A percentile compares a stretch with the other conserved stretches of the same genome.
Evolutionary conservation across 208 protist species (phyloP).

Genomic region (Novymonas esmeraldas): DNA sequence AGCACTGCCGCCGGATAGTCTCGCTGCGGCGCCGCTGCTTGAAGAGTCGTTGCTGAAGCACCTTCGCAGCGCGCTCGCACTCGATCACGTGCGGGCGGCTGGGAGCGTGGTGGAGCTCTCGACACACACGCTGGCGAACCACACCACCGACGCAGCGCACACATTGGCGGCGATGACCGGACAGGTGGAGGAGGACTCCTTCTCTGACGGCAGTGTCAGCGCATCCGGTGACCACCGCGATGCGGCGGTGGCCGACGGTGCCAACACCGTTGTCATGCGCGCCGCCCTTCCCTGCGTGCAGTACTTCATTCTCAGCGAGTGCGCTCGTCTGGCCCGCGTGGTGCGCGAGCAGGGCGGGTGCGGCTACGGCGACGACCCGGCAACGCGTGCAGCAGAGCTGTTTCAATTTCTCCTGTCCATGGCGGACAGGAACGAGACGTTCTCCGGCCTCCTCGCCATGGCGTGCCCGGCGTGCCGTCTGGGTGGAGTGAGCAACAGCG

Average conservation of each 20-base stretch:
- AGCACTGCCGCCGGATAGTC: background rate
- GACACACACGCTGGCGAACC: background rate
- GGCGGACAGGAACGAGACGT: background rate
- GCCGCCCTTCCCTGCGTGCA: constrained; percentile 33
- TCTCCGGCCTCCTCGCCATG: constrained; percentile 27
- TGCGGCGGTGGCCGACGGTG: background rate
- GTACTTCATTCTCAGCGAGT: constrained; percentile 42
- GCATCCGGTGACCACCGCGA: too few species aligned
- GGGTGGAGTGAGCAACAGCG: constrained; percentile 7
- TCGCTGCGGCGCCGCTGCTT: background rate
- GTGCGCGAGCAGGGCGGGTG: constrained; percentile 22
- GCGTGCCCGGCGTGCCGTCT: constrained; percentile 43
- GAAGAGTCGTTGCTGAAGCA: constrained; percentile 16
- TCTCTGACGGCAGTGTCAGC: background rate
- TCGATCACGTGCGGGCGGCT: background rate
- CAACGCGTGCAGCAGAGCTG: constrained; percentile 17
- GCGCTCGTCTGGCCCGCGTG: constrained; percentile 30
- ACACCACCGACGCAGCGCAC: background rate
- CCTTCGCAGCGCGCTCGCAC: constrained; percentile 9
- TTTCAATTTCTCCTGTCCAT: constrained; percentile 27
- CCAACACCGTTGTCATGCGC: background rate
- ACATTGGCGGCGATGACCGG: background rate
- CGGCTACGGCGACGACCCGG: constrained; percentile 15
- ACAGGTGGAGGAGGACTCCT: background rate
- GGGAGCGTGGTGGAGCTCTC: background rate